These are phyloP conservation scores for Sporothrix protearum DNA, from an alignment of 2,329 filamentous ascomycete species.

Conservation along the genomic window DNA sequence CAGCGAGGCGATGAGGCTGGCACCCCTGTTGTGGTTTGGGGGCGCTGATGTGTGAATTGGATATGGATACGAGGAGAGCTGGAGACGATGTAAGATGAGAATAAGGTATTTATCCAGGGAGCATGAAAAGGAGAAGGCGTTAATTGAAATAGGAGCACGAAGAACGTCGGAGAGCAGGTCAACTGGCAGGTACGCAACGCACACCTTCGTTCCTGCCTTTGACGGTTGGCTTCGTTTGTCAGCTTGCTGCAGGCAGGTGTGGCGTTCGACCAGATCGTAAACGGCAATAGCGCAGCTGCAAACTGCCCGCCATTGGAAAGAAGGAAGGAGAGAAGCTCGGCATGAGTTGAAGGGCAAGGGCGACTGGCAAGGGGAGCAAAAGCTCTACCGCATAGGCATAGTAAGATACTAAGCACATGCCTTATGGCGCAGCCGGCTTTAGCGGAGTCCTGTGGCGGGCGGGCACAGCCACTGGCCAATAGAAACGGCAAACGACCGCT, in stretches of 20 bases:
- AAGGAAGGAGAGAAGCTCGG: background rate
- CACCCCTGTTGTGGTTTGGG: background rate
- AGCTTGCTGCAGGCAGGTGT: background rate
- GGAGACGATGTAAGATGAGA: background rate
- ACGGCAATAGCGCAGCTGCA: constrained; percentile 1
- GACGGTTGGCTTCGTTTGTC: background rate
- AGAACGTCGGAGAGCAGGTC: background rate
- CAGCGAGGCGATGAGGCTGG: constrained; percentile 16
- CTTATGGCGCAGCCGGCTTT: background rate
- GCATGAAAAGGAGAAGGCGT: too few relatives aligned
- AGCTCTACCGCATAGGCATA: background rate
- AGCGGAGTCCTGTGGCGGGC: background rate
- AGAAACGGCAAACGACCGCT: background rate
- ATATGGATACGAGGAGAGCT: background rate
- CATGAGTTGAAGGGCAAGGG: background rate
- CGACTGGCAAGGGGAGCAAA: background rate
- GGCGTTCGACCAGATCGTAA: background rate
- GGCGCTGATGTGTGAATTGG: background rate
- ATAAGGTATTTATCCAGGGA: background rate
- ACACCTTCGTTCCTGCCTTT: background rate
- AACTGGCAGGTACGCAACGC: background rate
- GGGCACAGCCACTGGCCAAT: background rate
- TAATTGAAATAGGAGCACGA: background rate
- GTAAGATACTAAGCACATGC: background rate
- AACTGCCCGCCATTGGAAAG: background rate